Evolutionary conservation across 2,329 filamentous ascomycete genomes (phyloP).

Genomic region (Madurella mycetomatis): DNA sequence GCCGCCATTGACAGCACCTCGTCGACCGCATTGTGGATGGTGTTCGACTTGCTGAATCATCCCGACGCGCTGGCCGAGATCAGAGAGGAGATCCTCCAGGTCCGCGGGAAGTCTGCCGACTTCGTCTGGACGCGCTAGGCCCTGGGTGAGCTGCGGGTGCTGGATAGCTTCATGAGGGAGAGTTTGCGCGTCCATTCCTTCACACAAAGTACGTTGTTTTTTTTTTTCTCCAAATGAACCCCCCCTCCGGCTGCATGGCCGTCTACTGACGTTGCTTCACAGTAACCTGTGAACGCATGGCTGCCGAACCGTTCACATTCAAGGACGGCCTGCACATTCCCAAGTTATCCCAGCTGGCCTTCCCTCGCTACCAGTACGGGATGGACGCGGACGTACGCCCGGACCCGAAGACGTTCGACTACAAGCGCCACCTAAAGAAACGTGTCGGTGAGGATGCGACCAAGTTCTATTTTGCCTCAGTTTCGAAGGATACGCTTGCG

Average conservation of each 20-base stretch:
- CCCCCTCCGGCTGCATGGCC: neutral
- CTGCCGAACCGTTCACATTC: neutral
- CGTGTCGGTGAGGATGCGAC: slow-evolving; percentile 1
- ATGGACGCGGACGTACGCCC: slow-evolving; percentile 7
- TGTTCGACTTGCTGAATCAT: slow-evolving; percentile 16
- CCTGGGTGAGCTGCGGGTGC: neutral
- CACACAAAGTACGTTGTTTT: neutral
- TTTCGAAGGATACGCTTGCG: slow-evolving; percentile 6
- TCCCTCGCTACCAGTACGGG: slow-evolving; percentile 1
- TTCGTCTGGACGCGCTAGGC: slow-evolving; percentile 9
- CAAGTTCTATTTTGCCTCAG: slow-evolving; percentile 18
- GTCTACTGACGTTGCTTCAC: neutral
- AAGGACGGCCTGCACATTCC: neutral
- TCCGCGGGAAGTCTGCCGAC: neutral
- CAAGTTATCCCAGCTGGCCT: neutral
- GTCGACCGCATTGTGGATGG: slow-evolving; percentile 4
- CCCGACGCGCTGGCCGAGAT: slow-evolving; percentile 12
- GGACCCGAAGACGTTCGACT: slow-evolving; percentile 11
- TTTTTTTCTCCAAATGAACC: too few species aligned
- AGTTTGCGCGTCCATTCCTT: neutral
- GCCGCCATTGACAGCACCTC: slow-evolving; percentile 4
- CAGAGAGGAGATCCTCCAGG: slow-evolving; percentile 10
- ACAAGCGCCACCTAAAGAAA: slow-evolving; percentile 12
- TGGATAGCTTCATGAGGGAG: neutral
- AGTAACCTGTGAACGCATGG: neutral